Conservation (phyloP, 1,139 yeast genomes). For the Ashbya aceris region DNA sequence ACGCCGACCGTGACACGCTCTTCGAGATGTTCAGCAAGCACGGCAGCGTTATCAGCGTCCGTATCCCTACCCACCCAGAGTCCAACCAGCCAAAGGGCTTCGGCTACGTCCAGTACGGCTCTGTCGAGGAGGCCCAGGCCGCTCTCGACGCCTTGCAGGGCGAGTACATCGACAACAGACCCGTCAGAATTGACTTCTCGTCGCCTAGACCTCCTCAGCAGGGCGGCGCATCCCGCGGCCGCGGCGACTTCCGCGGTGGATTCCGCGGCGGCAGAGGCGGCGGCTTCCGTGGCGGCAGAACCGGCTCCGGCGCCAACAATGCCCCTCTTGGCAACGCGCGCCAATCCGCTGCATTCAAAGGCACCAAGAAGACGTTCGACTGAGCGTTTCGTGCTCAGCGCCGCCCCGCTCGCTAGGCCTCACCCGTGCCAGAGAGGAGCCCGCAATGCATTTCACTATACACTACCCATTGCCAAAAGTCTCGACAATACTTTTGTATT, state of each 20-base stretch:
- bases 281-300: slow-evolving; percentile 35
- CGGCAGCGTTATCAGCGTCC: slow-evolving; percentile 78
- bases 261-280: slow-evolving; percentile 39
- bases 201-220: slow-evolving; percentile 61
- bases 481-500: not conserved
- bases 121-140: slow-evolving; percentile 81
- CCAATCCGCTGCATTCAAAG: slow-evolving; percentile 50
- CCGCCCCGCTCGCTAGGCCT: too few relatives aligned
- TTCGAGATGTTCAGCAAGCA: slow-evolving; percentile 62
- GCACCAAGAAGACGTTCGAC: slow-evolving; percentile 73
- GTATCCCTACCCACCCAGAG: slow-evolving; percentile 97
- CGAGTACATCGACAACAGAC: slow-evolving; percentile 80
- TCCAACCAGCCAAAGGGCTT: slow-evolving; percentile 98
- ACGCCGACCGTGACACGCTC: slow-evolving; percentile 70
- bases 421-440: too few relatives aligned
- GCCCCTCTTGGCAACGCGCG: slow-evolving; percentile 38
- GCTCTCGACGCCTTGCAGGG: slow-evolving; percentile 88
- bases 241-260: slow-evolving; percentile 35
- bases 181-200: slow-evolving; percentile 90
- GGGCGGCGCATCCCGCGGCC: slow-evolving; percentile 36
- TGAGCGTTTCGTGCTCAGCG: slow-evolving; percentile 25
- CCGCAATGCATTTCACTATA: too few relatives aligned
- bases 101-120: slow-evolving; percentile 88
- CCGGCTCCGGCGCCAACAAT: slow-evolving; percentile 46
- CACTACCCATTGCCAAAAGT: too few relatives aligned